Conservation (phyloP, 2,329 filamentous ascomycete genomes). For the Penicillium sp. region DNA sequence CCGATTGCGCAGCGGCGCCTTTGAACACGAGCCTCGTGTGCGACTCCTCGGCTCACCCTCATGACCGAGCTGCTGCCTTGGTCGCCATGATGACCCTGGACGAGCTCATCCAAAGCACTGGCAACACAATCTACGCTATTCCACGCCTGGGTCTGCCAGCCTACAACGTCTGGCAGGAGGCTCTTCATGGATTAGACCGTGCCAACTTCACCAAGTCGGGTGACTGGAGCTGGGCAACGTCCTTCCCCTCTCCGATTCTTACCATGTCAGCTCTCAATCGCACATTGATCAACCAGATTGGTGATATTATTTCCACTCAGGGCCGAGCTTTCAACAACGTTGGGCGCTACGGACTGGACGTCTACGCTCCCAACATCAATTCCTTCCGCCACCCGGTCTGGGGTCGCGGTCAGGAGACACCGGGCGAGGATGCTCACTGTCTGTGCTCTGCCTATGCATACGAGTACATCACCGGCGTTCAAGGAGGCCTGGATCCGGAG, state of each 20-base stretch:
- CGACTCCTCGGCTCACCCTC: slow-evolving; percentile 37
- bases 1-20: slow-evolving; percentile 49
- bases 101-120: slow-evolving; percentile 53
- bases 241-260: slow-evolving; percentile 59
- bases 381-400: slow-evolving; percentile 58
- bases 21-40: slow-evolving; percentile 48
- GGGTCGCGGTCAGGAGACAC: slow-evolving; percentile 57
- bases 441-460: slow-evolving; percentile 47
- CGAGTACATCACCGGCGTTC: slow-evolving; percentile 50
- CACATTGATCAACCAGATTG: slow-evolving; percentile 53
- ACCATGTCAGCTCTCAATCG: slow-evolving; percentile 61
- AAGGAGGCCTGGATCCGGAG: slow-evolving; percentile 41
- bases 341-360: slow-evolving; percentile 39
- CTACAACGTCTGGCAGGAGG: slow-evolving; percentile 57
- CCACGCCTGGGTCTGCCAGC: slow-evolving; percentile 51
- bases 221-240: slow-evolving; percentile 56
- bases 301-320: slow-evolving; percentile 50
- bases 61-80: slow-evolving; percentile 44
- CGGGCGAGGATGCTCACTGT: slow-evolving; percentile 51
- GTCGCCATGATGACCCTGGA: slow-evolving; percentile 47
- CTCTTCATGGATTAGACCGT: slow-evolving; percentile 58
- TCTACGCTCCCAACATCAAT: slow-evolving; percentile 59
- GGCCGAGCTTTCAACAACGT: slow-evolving; percentile 60
- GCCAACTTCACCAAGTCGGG: slow-evolving; percentile 50
- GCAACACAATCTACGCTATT: slow-evolving; percentile 46